Conservation (phyloP, 1,284 basidiomycete species). For the Ganoderma boninense region DNA sequence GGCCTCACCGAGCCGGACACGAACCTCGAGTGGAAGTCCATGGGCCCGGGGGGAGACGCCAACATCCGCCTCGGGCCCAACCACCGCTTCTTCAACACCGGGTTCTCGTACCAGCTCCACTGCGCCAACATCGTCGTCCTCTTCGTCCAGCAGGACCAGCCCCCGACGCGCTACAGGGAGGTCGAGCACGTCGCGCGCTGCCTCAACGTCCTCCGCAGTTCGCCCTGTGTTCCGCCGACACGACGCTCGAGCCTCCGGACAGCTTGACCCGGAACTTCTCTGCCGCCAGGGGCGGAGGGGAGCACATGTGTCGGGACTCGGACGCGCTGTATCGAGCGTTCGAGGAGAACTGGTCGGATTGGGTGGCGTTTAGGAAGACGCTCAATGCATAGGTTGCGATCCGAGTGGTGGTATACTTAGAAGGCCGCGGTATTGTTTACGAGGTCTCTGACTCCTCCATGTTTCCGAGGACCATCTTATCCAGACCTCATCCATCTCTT, state of each 20-base stretch:
- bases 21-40: constrained; percentile 31
- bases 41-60: constrained; percentile 30
- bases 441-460: neutral
- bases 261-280: constrained; percentile 27
- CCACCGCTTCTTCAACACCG: constrained; percentile 35
- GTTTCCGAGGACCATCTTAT: neutral
- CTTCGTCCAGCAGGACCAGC: constrained; percentile 24
- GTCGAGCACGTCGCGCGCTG: constrained; percentile 29
- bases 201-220: constrained; percentile 41
- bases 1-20: constrained; percentile 18
- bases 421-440: neutral
- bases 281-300: constrained; percentile 19
- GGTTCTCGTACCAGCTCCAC: constrained; percentile 37
- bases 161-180: constrained; percentile 12
- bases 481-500: neutral
- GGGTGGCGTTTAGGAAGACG: constrained; percentile 20
- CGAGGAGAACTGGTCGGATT: constrained; percentile 31
- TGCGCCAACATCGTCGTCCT: constrained; percentile 32
- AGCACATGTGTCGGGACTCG: constrained; percentile 27
- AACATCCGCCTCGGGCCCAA: constrained; percentile 35
- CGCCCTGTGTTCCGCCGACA: constrained; percentile 44
- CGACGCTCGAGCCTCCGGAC: constrained; percentile 43
- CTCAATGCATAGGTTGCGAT: constrained; percentile 5
- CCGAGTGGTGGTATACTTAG: neutral
- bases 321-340: constrained; percentile 27